Conservation (phyloP, 257 asterid species). For the Primulina tabacum region DNA sequence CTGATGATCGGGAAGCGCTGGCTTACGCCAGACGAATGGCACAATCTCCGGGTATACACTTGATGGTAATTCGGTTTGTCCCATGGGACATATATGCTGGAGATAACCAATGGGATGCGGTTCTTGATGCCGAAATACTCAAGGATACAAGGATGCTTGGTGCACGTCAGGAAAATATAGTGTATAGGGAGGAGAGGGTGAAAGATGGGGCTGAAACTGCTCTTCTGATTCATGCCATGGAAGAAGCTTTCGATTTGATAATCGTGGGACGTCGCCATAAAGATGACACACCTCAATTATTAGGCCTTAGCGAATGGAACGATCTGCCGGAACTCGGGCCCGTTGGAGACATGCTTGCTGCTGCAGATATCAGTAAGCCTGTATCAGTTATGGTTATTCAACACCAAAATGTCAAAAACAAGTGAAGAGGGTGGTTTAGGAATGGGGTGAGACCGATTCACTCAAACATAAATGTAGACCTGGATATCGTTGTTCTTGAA, state of each 20-base stretch:
- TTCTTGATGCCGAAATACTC: slow-evolving; percentile 66
- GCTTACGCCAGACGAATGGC: slow-evolving; percentile 71
- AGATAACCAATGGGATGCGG: slow-evolving; percentile 83
- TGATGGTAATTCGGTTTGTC: slow-evolving; percentile 64
- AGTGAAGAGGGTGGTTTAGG: neutral
- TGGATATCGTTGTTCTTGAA: neutral
- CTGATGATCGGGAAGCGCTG: slow-evolving; percentile 78
- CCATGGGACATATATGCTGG: slow-evolving; percentile 53
- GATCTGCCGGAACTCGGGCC: slow-evolving; percentile 85
- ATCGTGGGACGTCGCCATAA: slow-evolving; percentile 78
- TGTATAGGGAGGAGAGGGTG: slow-evolving; percentile 72
- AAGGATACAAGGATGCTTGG: slow-evolving; percentile 69
- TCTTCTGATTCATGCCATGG: slow-evolving; percentile 56
- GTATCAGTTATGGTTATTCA: slow-evolving; percentile 76
- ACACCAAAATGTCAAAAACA: slow-evolving; percentile 52
- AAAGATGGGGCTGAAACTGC: slow-evolving; percentile 94
- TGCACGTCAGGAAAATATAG: slow-evolving; percentile 54
- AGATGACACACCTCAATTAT: slow-evolving; percentile 58
- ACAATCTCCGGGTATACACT: slow-evolving; percentile 39
- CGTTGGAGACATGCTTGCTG: slow-evolving; percentile 81
- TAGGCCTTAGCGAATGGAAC: slow-evolving; percentile 78
- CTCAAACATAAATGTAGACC: neutral
- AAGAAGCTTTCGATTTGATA: slow-evolving; percentile 68
- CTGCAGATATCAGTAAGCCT: slow-evolving; percentile 51
- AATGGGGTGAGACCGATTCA: too few relatives aligned